Conservation (phyloP, 305 asterid species). For the Fraxinus greggii region DNA sequence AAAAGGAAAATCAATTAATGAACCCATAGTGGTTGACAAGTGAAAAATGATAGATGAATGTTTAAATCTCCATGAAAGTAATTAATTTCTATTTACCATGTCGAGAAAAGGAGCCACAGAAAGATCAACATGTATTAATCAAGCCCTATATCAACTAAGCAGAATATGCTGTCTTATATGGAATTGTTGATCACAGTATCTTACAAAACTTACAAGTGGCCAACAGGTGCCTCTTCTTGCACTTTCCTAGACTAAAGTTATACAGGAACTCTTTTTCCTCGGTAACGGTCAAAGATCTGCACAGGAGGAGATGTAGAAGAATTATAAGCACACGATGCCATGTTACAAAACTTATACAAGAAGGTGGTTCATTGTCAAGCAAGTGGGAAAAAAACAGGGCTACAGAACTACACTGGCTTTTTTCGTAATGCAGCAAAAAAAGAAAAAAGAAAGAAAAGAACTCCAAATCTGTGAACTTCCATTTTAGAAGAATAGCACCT, state of each 20-base stretch:
- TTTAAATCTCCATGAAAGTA: background rate
- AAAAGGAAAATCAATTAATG: background rate
- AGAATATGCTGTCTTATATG: background rate
- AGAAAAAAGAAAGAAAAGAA: background rate
- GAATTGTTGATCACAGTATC: background rate
- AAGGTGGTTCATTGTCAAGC: background rate
- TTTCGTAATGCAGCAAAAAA: background rate
- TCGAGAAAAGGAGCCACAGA: background rate
- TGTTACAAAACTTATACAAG: background rate
- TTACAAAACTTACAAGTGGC: conserved; percentile 15
- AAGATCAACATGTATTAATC: background rate
- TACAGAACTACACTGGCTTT: background rate
- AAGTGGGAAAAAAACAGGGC: background rate
- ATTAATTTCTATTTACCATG: background rate
- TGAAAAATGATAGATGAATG: background rate
- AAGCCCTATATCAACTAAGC: background rate
- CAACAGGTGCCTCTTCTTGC: background rate
- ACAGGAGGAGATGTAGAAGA: background rate
- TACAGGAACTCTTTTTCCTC: conserved; percentile 36
- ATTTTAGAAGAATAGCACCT: background rate
- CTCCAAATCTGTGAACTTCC: background rate
- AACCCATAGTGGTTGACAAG: background rate
- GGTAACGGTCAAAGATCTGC: conserved; percentile 35
- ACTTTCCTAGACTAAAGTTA: conserved; percentile 5
- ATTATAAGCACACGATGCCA: background rate